Evolutionary conservation across 2,329 filamentous ascomycete genomes (phyloP), one percentile per base, ranked within the genome.

Genomic region (Aspergillus amoenus): DNA sequence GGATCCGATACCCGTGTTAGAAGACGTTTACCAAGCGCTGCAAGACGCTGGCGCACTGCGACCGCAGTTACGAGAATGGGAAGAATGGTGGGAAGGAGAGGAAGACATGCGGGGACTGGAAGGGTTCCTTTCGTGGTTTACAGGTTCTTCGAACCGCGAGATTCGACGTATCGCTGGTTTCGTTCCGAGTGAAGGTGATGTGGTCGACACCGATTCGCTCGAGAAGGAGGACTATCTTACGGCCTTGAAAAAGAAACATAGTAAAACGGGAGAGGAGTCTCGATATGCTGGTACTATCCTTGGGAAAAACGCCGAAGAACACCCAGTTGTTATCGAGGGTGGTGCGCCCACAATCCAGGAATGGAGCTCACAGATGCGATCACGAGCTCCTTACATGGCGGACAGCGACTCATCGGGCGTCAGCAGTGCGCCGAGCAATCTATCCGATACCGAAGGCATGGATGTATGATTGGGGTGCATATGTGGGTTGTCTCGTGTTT

Each of bases 161-260:
- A 93, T 97, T 66, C 83, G 87, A 76, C 84, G 93, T 60, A 83
- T 96, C 58, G 92, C 91, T 7, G 86, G 87, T 17, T 84, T 90
- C n/a, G 84, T 90, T 45, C 84, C 84, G 5, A 79, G 71, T 27
- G 76, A 81, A 64, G 76, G 77, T 12, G 81, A 80, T 15, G 78
- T 82, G 61, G 78, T 82, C 40, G 77, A 79, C 49, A 64, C 73
- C 27, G 76, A 73, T 61, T 73, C 48, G 79, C 84, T 69, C 78
- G 84, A 85, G 54, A 84, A 84, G 57, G 86, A 85, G 21, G 88
- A 93, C 70, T 93, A 89, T 68, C 70, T 93, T 17, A 85, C 83
- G 56, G 89, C 87, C 4, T 78, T 97, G 42, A 97, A 96, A 75
- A 94, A 93, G 76, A 96, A 95, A 70, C 90, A 96, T 73, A 92